These are phyloP conservation scores for Epichloe gansuensis DNA, from an alignment of 2,329 filamentous ascomycete genomes.

Conservation along the genomic window DNA sequence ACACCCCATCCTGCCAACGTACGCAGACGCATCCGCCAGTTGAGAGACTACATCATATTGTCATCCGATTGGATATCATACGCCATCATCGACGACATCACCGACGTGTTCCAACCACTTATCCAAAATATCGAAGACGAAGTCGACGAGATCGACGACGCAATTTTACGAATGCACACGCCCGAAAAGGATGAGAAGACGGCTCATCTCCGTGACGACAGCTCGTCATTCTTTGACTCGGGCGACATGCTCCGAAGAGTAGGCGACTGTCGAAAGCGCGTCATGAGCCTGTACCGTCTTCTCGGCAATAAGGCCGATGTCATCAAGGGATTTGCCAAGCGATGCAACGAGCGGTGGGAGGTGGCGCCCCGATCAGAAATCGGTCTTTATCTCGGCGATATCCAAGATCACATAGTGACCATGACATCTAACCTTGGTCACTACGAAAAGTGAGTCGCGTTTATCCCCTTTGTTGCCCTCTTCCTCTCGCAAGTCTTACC, in stretches of 20 bases:
- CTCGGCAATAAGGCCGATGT: constrained; percentile 97
- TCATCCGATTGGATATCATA: constrained; percentile 98
- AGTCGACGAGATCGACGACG: constrained; percentile 92
- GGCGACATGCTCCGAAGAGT: constrained; percentile 85
- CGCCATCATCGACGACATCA: constrained; percentile 95
- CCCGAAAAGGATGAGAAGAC: constrained; percentile 32
- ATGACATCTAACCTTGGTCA: constrained; percentile 96
- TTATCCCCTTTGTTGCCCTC: background rate
- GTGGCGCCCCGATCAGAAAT: constrained; percentile 92
- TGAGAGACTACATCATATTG: constrained; percentile 86
- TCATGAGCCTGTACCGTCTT: constrained; percentile 88
- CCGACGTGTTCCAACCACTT: constrained; percentile 84
- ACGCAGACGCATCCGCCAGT: constrained; percentile 78
- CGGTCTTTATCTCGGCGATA: constrained; percentile 93
- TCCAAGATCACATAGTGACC: constrained; percentile 97
- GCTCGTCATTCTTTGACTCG: constrained; percentile 30
- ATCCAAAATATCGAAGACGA: constrained; percentile 92
- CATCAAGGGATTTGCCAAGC: constrained; percentile 96
- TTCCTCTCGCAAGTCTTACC: background rate
- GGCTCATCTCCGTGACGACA: constrained; percentile 36
- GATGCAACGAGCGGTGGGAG: constrained; percentile 97
- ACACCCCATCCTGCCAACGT: constrained; percentile 95
- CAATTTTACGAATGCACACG: constrained; percentile 72
- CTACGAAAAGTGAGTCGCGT: constrained; percentile 71
- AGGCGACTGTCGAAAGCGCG: constrained; percentile 89